Base-by-base conservation (phyloP, 2,329 filamentous ascomycete species). In the Exserohilum rostratum region DNA sequence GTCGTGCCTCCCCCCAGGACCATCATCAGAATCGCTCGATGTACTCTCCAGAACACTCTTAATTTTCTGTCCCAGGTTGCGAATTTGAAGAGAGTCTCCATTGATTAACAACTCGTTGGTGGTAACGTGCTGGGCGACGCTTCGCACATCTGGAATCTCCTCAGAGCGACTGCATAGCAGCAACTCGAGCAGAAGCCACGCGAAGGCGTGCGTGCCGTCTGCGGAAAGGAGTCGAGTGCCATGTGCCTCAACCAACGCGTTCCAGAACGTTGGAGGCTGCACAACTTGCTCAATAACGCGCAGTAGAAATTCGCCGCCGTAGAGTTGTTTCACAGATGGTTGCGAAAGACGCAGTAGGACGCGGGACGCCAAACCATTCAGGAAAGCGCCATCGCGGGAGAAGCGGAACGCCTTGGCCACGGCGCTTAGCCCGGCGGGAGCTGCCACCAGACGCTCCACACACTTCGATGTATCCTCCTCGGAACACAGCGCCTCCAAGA, bases 1-100 rank as follows among this genome's bases (percentile, higher is more conserved):
- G 69, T 92, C 87, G 59, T 93, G 89, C 0, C 89, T 82, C 0
- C 88, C 88, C 0, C 89, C 89, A 0, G 87, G 82, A 4, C 66
- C 65, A 34, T 64, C 60, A 3, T 37, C 29, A 5, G 38, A 22
- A 6, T 69, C 86, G 68, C 30, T 83, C 70, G 22, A 83, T 2
- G 86, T 74, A 34, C 87, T 80, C 0, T 82, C 75, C 0, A 75
- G 50, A 7, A 35, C 73, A 67, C 31, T 76, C 73, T 18, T 79
- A 69, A 56, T 85, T 74, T 22, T 91, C 53, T 51, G 82, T 83
- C 2, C 85, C 81, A 63, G 86, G 80, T 1, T 83, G 76, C 46
- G 83, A 70, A 59, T 87, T 80, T 43, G 80, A 78, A 17, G 87
- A 64, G 48, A 84, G 77, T 67, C 55, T 1, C 62, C 62, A 5